Base-by-base conservation (phyloP, 2,329 filamentous ascomycete genomes). In the Microascus cirrosus region DNA sequence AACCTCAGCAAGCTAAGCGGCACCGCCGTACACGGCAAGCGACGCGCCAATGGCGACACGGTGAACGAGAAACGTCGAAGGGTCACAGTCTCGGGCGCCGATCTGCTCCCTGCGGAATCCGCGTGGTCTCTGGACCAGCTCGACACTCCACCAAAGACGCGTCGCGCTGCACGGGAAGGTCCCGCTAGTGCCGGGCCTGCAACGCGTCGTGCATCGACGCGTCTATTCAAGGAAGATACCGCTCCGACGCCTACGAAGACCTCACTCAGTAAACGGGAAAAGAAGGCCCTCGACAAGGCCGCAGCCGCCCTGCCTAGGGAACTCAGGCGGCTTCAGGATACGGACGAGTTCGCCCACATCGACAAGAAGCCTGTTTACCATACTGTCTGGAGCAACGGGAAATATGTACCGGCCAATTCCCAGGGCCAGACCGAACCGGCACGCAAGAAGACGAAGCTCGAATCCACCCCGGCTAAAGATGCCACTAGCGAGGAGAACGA, bases 331-430 rank as follows among this genome's bases (percentile, higher is more conserved):
- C 68, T 90, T 56, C 76, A 80, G 70, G 79, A 87, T 69, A 81
- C 84, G 60, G 80, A 83, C 59, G 83, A 86, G 63, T 86, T 77
- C 60, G 72, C 78, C 1, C 76, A 79, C 53, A 78, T 85, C 24
- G 83, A 86, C 57, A 77, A 77, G 15, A 72, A 77, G 56, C 82
- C 82, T 5, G 77, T 86, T 3, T 51, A 80, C 8, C 75, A 80
- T 62, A 84, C 80, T 1, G 75, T 83, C 28, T 86, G 83, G 83
- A 81, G 80, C 63, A 86, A 85, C 62, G 83, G 83, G 59, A 86
- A 86, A 66, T 79, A 77, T 59, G 71, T 86, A 48, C 73, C 77
- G 45, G 74, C 74, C 59, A 74, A 74, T 55, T 72, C 71, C 45
- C 66, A 71, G 2, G 65, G 70, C 0, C 68, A 71, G 42, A 6